Evolutionary conservation across 1,139 yeast species (phyloP).

Genomic region (Scheffersomyces cryptocercus): DNA sequence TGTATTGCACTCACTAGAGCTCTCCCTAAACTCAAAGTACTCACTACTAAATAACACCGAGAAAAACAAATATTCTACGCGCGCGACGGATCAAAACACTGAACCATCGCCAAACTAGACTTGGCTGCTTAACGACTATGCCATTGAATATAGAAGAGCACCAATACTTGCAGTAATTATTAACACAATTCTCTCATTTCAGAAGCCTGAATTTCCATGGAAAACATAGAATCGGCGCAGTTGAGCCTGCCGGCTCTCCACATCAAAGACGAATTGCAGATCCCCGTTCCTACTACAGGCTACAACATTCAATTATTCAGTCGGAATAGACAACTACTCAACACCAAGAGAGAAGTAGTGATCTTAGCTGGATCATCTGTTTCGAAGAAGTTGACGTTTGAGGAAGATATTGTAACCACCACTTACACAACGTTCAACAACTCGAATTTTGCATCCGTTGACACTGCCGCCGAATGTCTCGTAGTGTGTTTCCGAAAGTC

Average conservation of each 20-base stretch:
- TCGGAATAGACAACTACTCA: constrained; percentile 30
- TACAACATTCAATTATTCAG: constrained; percentile 25
- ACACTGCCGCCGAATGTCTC: constrained; percentile 27
- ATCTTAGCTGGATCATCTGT: constrained; percentile 53
- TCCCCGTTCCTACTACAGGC: constrained; percentile 18
- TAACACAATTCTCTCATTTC: too few species aligned
- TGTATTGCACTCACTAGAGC: too few species aligned
- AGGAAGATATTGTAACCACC: constrained; percentile 47
- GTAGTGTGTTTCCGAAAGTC: constrained; percentile 53
- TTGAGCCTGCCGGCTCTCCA: constrained; percentile 19
- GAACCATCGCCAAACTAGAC: too few species aligned
- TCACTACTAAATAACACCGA: too few species aligned
- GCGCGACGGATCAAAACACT: too few species aligned
- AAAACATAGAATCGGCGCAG: constrained; percentile 2
- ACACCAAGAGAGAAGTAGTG: constrained; percentile 31
- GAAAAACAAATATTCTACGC: too few species aligned
- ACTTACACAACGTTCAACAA: constrained; percentile 45
- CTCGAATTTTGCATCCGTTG: constrained; percentile 3
- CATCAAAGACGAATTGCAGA: constrained; percentile 14
- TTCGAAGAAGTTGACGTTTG: constrained; percentile 50
- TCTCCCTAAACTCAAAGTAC: too few species aligned
- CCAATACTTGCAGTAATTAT: too few species aligned
- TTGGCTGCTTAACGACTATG: too few species aligned
- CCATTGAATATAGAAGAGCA: too few species aligned
- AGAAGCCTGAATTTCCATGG: neutral